Percentiles rank a stretch among this genome's conserved stretches.
These are phyloP conservation scores for Pleurotus eryngii DNA, from an alignment of 768 basidiomycete species.

Conservation along the genomic window DNA sequence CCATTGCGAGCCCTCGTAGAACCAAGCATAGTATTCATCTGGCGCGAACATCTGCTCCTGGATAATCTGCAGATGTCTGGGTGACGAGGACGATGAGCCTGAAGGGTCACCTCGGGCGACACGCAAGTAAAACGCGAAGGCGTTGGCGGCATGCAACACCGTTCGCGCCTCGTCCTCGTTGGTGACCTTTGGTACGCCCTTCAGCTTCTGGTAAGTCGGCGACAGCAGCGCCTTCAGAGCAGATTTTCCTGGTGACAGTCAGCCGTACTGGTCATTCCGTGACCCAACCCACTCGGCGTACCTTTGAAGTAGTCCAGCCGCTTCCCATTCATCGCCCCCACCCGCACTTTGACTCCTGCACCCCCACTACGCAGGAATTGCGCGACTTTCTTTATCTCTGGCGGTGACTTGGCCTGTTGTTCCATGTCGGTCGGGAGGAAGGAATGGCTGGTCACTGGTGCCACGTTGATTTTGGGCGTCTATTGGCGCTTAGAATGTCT, in stretches of 20 bases:
- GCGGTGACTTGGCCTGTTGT: conserved; percentile 76
- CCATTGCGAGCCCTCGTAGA: conserved; percentile 93
- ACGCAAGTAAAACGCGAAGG: conserved; percentile 89
- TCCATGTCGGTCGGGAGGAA: conserved; percentile 38
- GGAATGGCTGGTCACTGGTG: no score
- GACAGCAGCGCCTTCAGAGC: conserved; percentile 90
- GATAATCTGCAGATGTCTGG: conserved; percentile 77
- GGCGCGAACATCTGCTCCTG: conserved; percentile 74
- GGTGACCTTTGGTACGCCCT: conserved; percentile 71
- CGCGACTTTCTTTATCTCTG: conserved; percentile 77
- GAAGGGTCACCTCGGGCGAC: conserved; percentile 74
- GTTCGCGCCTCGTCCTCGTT: conserved; percentile 72
- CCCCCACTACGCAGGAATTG: conserved; percentile 85
- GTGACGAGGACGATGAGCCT: conserved; percentile 68
- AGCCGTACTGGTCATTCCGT: background rate
- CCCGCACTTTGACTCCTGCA: conserved; percentile 83
- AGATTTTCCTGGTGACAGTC: conserved; percentile 65
- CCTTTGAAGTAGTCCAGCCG: conserved; percentile 98
- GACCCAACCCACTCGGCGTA: conserved; percentile 27
- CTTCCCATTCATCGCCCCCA: conserved; percentile 91
- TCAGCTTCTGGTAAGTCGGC: conserved; percentile 85
- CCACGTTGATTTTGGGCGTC: no score
- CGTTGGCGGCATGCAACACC: conserved; percentile 67
- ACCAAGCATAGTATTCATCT: conserved; percentile 93
- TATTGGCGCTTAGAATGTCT: no score